Conservation (phyloP, 768 basidiomycete genomes). For the Mycena vulgaris region DNA sequence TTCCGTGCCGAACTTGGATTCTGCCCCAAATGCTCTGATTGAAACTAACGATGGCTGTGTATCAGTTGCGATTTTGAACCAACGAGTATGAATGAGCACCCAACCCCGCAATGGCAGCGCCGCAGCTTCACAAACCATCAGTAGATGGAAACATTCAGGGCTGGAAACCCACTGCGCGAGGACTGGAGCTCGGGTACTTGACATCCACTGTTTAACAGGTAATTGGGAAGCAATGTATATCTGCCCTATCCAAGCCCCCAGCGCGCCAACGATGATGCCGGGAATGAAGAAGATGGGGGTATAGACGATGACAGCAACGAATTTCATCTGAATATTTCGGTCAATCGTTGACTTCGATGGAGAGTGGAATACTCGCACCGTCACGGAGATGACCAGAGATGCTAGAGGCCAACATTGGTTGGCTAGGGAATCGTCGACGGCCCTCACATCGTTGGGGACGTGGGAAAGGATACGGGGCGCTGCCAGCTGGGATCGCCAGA, state of each 20-base stretch:
- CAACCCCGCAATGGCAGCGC: constrained; percentile 62
- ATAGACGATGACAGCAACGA: constrained; percentile 47
- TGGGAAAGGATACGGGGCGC: constrained; percentile 64
- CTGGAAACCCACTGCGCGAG: constrained; percentile 48
- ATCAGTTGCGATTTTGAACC: background rate
- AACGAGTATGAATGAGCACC: constrained; percentile 10
- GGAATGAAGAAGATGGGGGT: constrained; percentile 46
- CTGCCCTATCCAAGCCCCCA: no score
- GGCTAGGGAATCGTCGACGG: constrained; percentile 49
- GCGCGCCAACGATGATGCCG: constrained; percentile 42
- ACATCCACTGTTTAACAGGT: constrained; percentile 45
- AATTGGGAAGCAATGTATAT: no score
- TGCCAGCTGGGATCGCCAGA: no score
- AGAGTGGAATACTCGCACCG: constrained; percentile 41
- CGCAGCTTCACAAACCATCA: constrained; percentile 43
- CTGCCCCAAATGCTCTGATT: constrained; percentile 66
- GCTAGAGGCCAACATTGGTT: constrained; percentile 39
- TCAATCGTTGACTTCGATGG: background rate
- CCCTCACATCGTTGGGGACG: constrained; percentile 64
- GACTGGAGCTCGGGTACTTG: constrained; percentile 43
- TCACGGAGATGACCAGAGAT: constrained; percentile 53
- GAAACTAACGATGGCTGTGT: constrained; percentile 32
- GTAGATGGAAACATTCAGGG: constrained; percentile 41
- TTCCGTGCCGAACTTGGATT: constrained; percentile 54
- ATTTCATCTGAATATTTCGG: constrained; percentile 39